A percentile compares a stretch with the other conserved stretches of the same genome.
These are phyloP conservation scores for Cercospora canescens DNA, from an alignment of 2,329 filamentous ascomycete genomes.

Conservation along the genomic window DNA sequence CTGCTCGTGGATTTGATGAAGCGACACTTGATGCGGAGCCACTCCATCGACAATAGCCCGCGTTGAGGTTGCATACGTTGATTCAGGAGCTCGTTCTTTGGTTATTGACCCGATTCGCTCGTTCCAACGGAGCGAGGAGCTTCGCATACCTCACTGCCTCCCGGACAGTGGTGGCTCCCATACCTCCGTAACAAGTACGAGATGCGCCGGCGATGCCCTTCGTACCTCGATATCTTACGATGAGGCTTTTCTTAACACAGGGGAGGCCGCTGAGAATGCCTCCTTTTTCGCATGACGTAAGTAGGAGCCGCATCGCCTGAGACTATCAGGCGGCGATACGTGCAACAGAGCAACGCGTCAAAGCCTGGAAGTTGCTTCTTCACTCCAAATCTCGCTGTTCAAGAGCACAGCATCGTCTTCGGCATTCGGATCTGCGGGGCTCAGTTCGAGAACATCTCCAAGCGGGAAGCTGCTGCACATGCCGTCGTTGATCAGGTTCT, in stretches of 20 bases:
- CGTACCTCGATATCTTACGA: not conserved
- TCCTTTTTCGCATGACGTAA: not conserved
- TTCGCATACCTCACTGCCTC: slow-evolving; percentile 18
- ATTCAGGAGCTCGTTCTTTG: not conserved
- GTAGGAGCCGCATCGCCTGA: not conserved
- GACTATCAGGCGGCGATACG: not conserved
- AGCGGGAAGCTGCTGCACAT: not conserved
- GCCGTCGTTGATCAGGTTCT: not conserved
- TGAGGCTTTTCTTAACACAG: not conserved
- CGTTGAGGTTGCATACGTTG: too few species aligned
- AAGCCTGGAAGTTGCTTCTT: not conserved
- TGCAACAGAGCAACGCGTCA: not conserved
- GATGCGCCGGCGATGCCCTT: not conserved
- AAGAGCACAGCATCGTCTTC: not conserved
- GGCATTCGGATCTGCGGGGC: not conserved
- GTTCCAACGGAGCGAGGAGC: slow-evolving; percentile 11
- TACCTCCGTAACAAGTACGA: not conserved
- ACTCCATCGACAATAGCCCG: not conserved
- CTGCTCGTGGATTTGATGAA: not conserved
- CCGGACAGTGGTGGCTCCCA: slow-evolving; percentile 19
- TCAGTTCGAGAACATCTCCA: not conserved
- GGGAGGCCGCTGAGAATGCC: not conserved
- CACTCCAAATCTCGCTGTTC: not conserved
- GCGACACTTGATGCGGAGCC: not conserved
- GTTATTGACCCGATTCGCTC: not conserved